Evolutionary conservation across 2,329 filamentous ascomycete species (phyloP), one percentile per base, ranked within the genome.

Genomic region (Diaporthe citriasiana): DNA sequence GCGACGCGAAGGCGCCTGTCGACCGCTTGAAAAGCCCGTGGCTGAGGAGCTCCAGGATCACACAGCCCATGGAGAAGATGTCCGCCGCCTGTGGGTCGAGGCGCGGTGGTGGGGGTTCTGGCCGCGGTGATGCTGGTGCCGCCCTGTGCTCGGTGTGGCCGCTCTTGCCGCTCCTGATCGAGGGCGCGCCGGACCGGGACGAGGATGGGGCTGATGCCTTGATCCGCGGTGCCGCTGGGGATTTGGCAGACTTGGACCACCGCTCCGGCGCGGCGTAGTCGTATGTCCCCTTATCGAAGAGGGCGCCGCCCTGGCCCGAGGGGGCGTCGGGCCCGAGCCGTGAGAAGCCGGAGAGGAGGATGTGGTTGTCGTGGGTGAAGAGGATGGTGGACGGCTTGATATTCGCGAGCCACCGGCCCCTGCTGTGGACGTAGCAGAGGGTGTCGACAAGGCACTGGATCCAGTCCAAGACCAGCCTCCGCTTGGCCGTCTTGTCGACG

Each of bases 181-280:
- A 76, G 73, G 79, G 79, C 75, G 77, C 83, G 73, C 78, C 82
- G 70, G 76, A 82, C 71, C 78, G 81, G 74, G 77, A 79, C 65
- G 75, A 75, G 38, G 78, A 82, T 66, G 80, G 75, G 9, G 81
- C 76, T 19, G 81, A 79, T 60, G 81, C 78, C 75, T 80, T 81
- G 73, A 82, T 78, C 56, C 80, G 74, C 33, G 72, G 75, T 13
- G 82, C 78, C 17, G 82, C n/a, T 30, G 51, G 33, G 42, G 50
- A 47, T 12, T 25, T 80, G 30, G 77, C 77, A 30, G 84, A 84
- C 51, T 83, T 86, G 79, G 84, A 85, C 85, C 89, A 89, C 72
- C 89, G 87, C 78, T 95, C 93, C 1, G 93, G 93, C 0, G 93
- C 91, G 1, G 90, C 89, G 78, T 95, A 95, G 78, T 94, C 91